These are phyloP conservation scores for Quercus gilva DNA, from an alignment of 306 rosid species.

Conservation along the genomic window DNA sequence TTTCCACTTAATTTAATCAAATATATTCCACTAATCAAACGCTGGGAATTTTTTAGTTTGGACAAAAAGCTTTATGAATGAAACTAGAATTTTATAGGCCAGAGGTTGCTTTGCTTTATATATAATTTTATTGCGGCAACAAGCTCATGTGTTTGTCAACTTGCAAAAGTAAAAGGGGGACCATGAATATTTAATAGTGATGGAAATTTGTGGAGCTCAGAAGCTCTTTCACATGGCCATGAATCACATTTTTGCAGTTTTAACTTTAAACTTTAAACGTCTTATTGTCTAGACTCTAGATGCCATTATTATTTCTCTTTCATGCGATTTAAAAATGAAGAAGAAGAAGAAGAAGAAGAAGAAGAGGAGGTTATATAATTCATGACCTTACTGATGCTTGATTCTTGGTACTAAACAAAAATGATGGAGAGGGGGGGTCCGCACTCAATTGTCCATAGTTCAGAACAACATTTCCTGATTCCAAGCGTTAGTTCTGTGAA, in stretches of 20 bases:
- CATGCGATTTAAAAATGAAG: not conserved
- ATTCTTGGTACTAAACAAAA: conserved; percentile 2
- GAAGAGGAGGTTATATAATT: not conserved
- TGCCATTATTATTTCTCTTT: conserved; percentile 20
- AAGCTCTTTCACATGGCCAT: conserved; percentile 13
- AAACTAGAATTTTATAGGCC: conserved; percentile 17
- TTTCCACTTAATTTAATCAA: not conserved
- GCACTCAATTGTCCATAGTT: too few relatives aligned
- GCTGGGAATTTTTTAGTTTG: not conserved
- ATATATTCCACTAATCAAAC: not conserved
- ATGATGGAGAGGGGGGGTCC: not conserved
- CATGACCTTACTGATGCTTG: conserved; percentile 15
- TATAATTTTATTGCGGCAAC: conserved; percentile 15
- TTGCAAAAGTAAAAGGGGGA: conserved; percentile 1
- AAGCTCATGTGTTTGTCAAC: conserved; percentile 36
- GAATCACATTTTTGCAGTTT: conserved; percentile 12
- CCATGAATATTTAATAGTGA: not conserved
- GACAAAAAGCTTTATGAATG: not conserved
- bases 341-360: not conserved
- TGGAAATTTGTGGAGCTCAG: conserved; percentile 19
- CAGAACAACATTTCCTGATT: too few relatives aligned
- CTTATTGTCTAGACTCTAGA: conserved; percentile 8
- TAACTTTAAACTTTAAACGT: too few relatives aligned
- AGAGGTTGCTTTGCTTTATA: conserved; percentile 30
- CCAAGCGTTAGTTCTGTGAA: not conserved